Base-by-base conservation (phyloP, 2,329 filamentous ascomycete species). In the Phaeosphaeriaceae sp. region DNA sequence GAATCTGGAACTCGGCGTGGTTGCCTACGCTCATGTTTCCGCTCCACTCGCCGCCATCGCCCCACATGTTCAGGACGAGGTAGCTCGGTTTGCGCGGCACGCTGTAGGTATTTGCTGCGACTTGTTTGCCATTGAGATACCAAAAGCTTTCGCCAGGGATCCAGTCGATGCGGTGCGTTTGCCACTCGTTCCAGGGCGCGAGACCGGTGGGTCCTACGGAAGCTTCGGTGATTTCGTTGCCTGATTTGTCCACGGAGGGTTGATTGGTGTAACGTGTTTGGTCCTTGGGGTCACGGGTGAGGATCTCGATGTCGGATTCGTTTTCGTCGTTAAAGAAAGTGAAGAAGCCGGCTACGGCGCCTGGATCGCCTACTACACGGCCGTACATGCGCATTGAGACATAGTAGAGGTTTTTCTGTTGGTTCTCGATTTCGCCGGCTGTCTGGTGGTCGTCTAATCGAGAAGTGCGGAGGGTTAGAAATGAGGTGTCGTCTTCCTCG, bases 81-180 rank as follows among this genome's bases (percentile, higher is more conserved):
- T 81, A 80, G 36, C 82, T 82, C 4, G 82, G 76, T 50, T 85
- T 82, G 22, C 79, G 77, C 0, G 87, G 86, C 15, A 84, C 82
- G 57, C 86, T 84, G 66, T 86, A 86, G 3, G 78, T 78, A 62
- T 86, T 87, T 21, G 77, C 81, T 1, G 84, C 82, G 1, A 83
- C 78, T 65, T 84, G 73, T 40, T 78, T 69, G 31, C 81, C 83
- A 63, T 87, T 78, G 20, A 86, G 79, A 62, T 81, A 88, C 86
- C 86, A 89, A 21, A 81, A 81, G 53, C 81, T 86, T 48, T 79
- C 71, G 20, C 78, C 75, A 0, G 83, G 79, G 1, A 83, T 81
- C 87, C 86, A 89, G 71, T 89, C 87, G 46, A 88, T 80, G 22
- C 87, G 80, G 68, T 88, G 84, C 2, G 83, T 82, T 22, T 84